These are phyloP conservation scores for Filobasidium wieringae DNA, from an alignment of 768 basidiomycete genomes.

Conservation along the genomic window DNA sequence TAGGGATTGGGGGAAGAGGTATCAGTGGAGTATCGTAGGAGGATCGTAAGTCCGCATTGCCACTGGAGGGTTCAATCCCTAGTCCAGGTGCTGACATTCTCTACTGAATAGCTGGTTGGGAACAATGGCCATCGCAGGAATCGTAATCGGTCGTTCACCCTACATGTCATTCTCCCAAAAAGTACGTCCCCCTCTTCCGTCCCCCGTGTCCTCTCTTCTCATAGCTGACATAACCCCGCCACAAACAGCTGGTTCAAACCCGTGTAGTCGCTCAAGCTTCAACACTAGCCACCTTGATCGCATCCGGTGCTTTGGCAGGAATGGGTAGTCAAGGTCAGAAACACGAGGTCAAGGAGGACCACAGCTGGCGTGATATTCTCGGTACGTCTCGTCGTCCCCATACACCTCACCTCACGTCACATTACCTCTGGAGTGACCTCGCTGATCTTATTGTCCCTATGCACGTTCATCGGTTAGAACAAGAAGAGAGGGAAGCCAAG, in stretches of 20 bases:
- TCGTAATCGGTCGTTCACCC: slow-evolving; percentile 25
- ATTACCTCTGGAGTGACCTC: too few species aligned
- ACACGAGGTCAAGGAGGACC: slow-evolving; percentile 20
- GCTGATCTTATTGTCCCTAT: too few species aligned
- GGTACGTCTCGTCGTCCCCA: slow-evolving; percentile 19
- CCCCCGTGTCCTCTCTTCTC: not conserved
- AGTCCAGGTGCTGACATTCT: not conserved
- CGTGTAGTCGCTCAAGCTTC: slow-evolving; percentile 38
- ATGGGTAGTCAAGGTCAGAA: slow-evolving; percentile 16
- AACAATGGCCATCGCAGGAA: slow-evolving; percentile 29
- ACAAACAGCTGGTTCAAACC: slow-evolving; percentile 34
- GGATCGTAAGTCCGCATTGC: slow-evolving; percentile 23
- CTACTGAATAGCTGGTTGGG: slow-evolving; percentile 26
- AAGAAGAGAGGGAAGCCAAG: too few species aligned
- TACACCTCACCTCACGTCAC: too few species aligned
- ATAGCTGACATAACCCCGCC: not conserved
- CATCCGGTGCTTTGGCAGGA: slow-evolving; percentile 27
- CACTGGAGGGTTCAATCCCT: not conserved
- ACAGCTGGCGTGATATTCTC: slow-evolving; percentile 34
- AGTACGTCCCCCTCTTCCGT: slow-evolving; percentile 14
- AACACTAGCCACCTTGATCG: slow-evolving; percentile 30
- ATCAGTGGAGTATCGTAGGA: slow-evolving; percentile 33
- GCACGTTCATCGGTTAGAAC: too few species aligned
- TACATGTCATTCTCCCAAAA: slow-evolving; percentile 33
- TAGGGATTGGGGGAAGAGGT: slow-evolving; percentile 27